Base-by-base conservation (phyloP, 371 early-diverging fungal genomes). In the Ecytonucleospora hepatopenaei region DNA sequence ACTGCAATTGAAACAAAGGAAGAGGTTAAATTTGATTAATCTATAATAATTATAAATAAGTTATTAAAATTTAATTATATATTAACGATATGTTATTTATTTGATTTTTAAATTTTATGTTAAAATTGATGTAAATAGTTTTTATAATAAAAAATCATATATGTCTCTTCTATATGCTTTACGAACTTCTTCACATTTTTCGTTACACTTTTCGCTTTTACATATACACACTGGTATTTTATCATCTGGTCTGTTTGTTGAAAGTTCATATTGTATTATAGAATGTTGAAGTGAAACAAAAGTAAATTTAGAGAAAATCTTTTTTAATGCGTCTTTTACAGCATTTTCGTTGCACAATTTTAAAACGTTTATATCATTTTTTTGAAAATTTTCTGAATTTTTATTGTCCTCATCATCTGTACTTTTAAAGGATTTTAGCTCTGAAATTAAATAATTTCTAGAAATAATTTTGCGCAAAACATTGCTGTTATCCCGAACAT, bases 161-260 rank as follows among this genome's bases (percentile, higher is more conserved):
- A 70, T 2, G 19, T 72, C 58, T 63, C 57, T 59, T 31, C 55
- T 64, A 46, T 72, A 62, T 46, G 73, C 53, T 46, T 56, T 60
- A 46, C 66, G 62, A 35, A 77, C 59, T n/a, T 75, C 72, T 40
- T 68, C 75, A 58, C 77, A 77, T 55, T 65, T 59, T 21, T 59
- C 69, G 4, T 48, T 59, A 54, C 77, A 77, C 46, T 54, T 62
- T 23, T 48, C 33, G 55, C 75, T 58, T 15, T 54, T 35, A 59
- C 77, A 77, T 27, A 77, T 49, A 32, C 77, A 77, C 1, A 77
- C 72, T 3, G 64, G 48, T 24, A 71, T 34, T 2, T 24, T 59
- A 17, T 70, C 66, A 8, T 64, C 40, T 23, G 32, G 40, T 28
- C 62, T 69, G 4, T 40, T 53, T 16, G 67, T 34, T n/a, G 62